Base-by-base conservation (phyloP, 345 rosid genomes). In the Tarenaya hassleriana region DNA sequence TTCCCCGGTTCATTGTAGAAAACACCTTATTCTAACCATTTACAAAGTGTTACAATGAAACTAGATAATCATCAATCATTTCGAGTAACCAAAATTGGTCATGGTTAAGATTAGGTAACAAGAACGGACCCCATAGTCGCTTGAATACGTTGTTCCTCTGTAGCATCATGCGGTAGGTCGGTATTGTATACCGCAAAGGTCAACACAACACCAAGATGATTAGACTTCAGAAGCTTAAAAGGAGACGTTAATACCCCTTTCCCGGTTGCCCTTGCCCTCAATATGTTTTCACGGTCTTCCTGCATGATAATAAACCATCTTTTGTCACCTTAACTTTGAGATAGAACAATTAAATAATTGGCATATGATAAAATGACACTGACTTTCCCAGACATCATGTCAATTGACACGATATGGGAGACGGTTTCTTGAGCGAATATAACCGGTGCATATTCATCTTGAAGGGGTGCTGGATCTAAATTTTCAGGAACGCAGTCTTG, bases 381-480 rank as follows among this genome's bases (percentile, higher is more conserved):
- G 51, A 91, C 98, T 85, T 79, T 77, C 61, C 98, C 98, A 47
- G 98, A 91, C 98, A 84, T 87, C 98, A 87, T 91, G 69, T 91
- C 98, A 21, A 91, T 83, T 7, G 96, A 91, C 55, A 90, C 84
- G 52, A 91, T 87, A 66, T 91, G 96, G 21, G 98, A 77, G 37
- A 91, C 98, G 16, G 98, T 86, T 72, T 91, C 95, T 59, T 91
- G 98, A 63, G 95, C 77, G 71, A 91, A 84, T 52, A 87, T 75
- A 2, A 91, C 96, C 1, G 98, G 98, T 4, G 96, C 96, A 52
- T 91, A 91, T 78, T 88, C 98, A 57, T 84, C 95, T 75, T 76
- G 88, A 61, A 75, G 47, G n/a, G 96, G 98, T 39, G 95, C 89
- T 55, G 95, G 95, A 61, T 85, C 88, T 56, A 92, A 77, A 37